phyloP scores from a whole-genome alignment of 805 yeast genomes.

The Priceomyces melissophilus region DNA sequence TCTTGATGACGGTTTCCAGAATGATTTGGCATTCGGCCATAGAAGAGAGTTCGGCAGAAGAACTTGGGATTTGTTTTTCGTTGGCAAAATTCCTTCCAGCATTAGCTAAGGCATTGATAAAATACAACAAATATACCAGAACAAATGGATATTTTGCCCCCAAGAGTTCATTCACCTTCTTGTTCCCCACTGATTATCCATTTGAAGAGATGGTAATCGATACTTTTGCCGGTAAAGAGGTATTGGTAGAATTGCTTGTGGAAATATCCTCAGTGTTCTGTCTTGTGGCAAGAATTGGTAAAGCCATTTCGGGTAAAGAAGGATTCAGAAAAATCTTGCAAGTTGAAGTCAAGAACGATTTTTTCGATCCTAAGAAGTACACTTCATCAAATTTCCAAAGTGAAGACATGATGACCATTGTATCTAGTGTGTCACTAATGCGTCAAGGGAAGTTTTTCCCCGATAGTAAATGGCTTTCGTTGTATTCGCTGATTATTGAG shows the following conservation, averaged over 20 bases:
- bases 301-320: slow-evolving; percentile 34
- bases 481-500: slow-evolving; percentile 56
- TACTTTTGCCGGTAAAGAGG: slow-evolving; percentile 66
- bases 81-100: slow-evolving; percentile 54
- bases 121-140: slow-evolving; percentile 49
- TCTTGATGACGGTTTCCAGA: slow-evolving; percentile 49
- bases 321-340: slow-evolving; percentile 43
- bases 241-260: slow-evolving; percentile 65
- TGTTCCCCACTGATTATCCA: slow-evolving; percentile 70
- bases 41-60: slow-evolving; percentile 23
- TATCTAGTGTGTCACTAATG: slow-evolving; percentile 49
- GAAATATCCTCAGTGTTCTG: slow-evolving; percentile 66
- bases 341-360: slow-evolving; percentile 26
- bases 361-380: slow-evolving; percentile 39
- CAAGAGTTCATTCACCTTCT: slow-evolving; percentile 60
- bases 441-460: slow-evolving; percentile 62
- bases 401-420: slow-evolving; percentile 35
- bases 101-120: slow-evolving; percentile 48
- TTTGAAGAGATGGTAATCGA: slow-evolving; percentile 65
- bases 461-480: slow-evolving; percentile 67
- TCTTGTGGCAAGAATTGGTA: slow-evolving; percentile 50
- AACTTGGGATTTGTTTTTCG: slow-evolving; percentile 42
- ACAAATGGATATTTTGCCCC: slow-evolving; percentile 48
- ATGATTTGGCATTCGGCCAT: slow-evolving; percentile 32
- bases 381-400: slow-evolving; percentile 36